Evolutionary conservation across 1,284 basidiomycete genomes (phyloP), one percentile per base, ranked within the genome.

Genomic region (Pisolithus thermaeus): DNA sequence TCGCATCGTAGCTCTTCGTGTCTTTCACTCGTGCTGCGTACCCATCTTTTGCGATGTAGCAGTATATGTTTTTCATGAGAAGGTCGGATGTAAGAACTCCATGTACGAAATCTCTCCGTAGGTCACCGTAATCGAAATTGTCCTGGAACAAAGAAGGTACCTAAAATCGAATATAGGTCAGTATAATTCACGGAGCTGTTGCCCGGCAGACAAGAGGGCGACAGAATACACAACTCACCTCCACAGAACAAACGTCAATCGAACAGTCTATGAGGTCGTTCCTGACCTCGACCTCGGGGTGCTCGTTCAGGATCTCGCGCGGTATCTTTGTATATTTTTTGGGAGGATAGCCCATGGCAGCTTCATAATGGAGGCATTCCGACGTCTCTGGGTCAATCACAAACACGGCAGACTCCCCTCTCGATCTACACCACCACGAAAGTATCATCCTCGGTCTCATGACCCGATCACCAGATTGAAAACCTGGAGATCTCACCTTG

Each of bases 121-220:
- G 79, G 68, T 94, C 90, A 45, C 88, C 86, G 66, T 97, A 99
- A 71, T 99, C 97, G 67, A 99, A 99, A 71, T 99, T 99, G 70
- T 99, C 97, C 61, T 97, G 95, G 73, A 98, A 99, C 4, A 98
- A 72, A 0, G 95, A 96, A 0, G 94, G 94, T 20, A 98, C 88
- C 90, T 92, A 52, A 18, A 49, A 37, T 39, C 22, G 23, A 36
- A 45, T 14, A 36, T 43, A 22, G 36, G 30, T 50, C 36, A 48
- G 37, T 18, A 8, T 14, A 32, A n/a, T 35, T 4, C 7, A 18
- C 1, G 12, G n/a, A 18, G 3, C 18, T 35, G 11, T n/a, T 20
- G 52, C 16, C 30, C 38, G 32, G 5, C 40, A 12, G 22, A 39
- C 14, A 38, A 45, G 23, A 18, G 43, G 18, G 46, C 22, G 36